Percentiles rank a stretch among this genome's conserved stretches.
These are phyloP conservation scores for Helicostylum pulchrum DNA, from an alignment of 192 early-diverging fungal species.

Conservation along the genomic window DNA sequence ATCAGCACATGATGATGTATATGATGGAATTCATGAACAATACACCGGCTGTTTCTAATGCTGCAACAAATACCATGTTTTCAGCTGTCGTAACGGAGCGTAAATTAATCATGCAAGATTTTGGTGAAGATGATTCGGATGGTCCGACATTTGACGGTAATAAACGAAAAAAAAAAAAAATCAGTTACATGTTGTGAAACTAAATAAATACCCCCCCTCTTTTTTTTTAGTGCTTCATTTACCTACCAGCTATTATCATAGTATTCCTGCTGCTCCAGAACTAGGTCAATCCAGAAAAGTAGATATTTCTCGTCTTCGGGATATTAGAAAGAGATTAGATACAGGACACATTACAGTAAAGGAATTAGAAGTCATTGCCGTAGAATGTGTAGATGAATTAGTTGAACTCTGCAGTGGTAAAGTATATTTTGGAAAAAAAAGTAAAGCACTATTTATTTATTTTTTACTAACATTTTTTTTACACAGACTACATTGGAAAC, in stretches of 20 bases:
- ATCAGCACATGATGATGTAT: too few species aligned
- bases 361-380: conserved; percentile 75
- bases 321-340: conserved; percentile 86
- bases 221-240: conserved; percentile 26
- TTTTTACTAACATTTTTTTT: conserved; percentile 40
- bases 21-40: too few species aligned
- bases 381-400: conserved; percentile 79
- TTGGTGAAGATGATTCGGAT: conserved; percentile 35
- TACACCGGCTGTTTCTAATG: too few species aligned
- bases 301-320: conserved; percentile 80
- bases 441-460: background rate
- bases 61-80: conserved; percentile 1
- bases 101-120: conserved; percentile 42
- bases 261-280: conserved; percentile 71
- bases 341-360: conserved; percentile 56
- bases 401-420: conserved; percentile 90
- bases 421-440: too few species aligned
- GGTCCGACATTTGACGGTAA: conserved; percentile 31
- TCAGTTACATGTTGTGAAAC: background rate
- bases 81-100: conserved; percentile 34
- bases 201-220: background rate
- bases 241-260: conserved; percentile 41
- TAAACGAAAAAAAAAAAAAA: too few species aligned
- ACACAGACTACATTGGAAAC: conserved; percentile 91
- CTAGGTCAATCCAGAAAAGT: conserved; percentile 61